phyloP scores from a whole-genome alignment of 169 alveolate species.

The Plasmodium billcollinsi region DNA sequence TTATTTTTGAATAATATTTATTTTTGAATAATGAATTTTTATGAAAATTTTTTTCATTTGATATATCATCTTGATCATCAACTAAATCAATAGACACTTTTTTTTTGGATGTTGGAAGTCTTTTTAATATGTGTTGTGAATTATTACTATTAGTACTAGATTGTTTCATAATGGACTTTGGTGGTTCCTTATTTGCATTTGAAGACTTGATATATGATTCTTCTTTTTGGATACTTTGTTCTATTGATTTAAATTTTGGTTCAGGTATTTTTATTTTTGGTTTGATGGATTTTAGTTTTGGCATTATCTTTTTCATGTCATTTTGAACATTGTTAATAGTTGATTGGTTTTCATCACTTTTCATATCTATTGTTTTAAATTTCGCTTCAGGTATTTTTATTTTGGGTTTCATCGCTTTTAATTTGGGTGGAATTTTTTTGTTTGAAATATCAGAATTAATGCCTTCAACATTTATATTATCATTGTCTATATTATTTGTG shows the following conservation, averaged over 20 bases:
- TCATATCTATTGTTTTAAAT: slow-evolving; percentile 8
- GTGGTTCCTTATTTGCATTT: not conserved
- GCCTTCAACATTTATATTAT: not conserved
- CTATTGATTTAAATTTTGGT: slow-evolving; percentile 2
- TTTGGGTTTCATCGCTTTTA: not conserved
- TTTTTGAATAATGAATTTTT: not conserved
- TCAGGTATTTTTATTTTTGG: slow-evolving; percentile 1
- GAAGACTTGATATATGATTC: not conserved
- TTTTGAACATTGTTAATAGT: not conserved
- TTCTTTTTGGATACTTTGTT: slow-evolving; percentile 4
- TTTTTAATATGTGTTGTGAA: not conserved
- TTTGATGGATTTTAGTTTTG: not conserved
- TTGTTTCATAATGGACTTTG: slow-evolving; percentile 5
- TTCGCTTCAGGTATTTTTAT: not conserved
- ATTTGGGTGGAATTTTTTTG: not conserved
- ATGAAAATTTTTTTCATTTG: not conserved
- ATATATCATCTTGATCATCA: not conserved
- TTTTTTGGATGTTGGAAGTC: not conserved
- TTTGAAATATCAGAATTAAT: not conserved
- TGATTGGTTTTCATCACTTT: not conserved
- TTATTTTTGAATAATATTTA: slow-evolving; percentile 10
- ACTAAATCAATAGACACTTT: not conserved
- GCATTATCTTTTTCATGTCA: not conserved
- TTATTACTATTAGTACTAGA: not conserved
- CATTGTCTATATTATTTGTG: slow-evolving; percentile 1